Base-by-base conservation (phyloP, 1,284 basidiomycete genomes). In the Hortiboletus rubellus region DNA sequence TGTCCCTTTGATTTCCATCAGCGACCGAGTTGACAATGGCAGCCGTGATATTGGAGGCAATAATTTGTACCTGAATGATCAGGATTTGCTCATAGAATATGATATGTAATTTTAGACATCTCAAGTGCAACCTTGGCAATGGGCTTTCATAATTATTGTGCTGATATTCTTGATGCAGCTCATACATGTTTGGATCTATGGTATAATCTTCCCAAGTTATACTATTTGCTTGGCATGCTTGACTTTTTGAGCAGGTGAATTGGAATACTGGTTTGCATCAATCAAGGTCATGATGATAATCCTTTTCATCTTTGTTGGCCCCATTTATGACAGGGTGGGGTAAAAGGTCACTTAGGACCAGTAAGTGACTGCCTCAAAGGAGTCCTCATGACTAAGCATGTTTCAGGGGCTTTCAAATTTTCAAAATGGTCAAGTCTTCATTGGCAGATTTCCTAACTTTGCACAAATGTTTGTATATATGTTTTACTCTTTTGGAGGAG, bases 401-500 rank as follows among this genome's bases (percentile, higher is more conserved):
- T 44, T 38, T 49, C 52, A 77, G 80, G 83, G 83, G 11, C 74
- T 82, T 2, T 70, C 79, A 1, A 85, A 84, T 66, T 84, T 84
- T 59, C 77, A 76, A 17, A 61, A 79, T 48, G 76, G 73, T 27
- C 76, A 82, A 67, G 79, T 82, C 0, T 83, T 84, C 63, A 71
- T 81, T 11, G 81, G 81, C 14, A 81, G 82, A 41, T 83, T 83
- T 59, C 63, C 79, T 40, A 74, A 77, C 30, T 80, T 82, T 63
- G 79, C 80, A 3, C 80, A 82, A 62, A 82, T 76, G 3, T 83
- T 82, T 50, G 79, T 82, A 17, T 83, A 74, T 53, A 82, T 82
- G 5, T 84, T 84, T 61, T 90, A 84, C 72, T 87, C 85, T n/a
- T 90, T 83, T 72, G 83, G 85, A 46, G 87, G 88, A n/a, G 85